Evolutionary conservation across 2,329 filamentous ascomycete species (phyloP).

Genomic region (Penicillium sp.): DNA sequence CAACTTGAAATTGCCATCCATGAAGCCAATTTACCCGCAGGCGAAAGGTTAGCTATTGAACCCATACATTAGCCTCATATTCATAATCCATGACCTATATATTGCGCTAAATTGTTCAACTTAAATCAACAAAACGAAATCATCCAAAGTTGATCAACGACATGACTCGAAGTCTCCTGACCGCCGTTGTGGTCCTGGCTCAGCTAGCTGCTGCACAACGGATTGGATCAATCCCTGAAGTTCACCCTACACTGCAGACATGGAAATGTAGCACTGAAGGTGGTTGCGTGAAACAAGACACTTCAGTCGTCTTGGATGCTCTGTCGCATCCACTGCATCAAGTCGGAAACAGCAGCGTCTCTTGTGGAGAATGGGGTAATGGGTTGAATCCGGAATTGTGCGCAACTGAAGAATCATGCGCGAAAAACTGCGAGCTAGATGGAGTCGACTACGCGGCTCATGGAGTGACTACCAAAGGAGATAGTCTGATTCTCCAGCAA

Average conservation of each 20-base stretch:
- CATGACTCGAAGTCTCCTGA: conserved; percentile 24
- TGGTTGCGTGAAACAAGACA: conserved; percentile 54
- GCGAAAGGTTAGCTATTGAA: background rate
- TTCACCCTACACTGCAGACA: conserved; percentile 56
- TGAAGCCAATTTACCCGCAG: too few species aligned
- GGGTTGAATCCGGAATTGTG: conserved; percentile 54
- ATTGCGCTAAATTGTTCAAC: background rate
- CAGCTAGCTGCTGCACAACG: conserved; percentile 55
- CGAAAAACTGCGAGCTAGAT: conserved; percentile 59
- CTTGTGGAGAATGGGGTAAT: conserved; percentile 55
- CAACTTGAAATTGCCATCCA: conserved; percentile 1
- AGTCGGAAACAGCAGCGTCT: conserved; percentile 45
- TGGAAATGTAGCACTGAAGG: conserved; percentile 54
- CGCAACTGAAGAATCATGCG: conserved; percentile 53
- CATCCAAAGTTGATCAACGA: background rate
- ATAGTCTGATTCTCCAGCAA: conserved; percentile 52
- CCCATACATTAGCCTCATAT: background rate
- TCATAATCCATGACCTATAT: background rate
- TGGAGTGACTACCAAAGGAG: conserved; percentile 55
- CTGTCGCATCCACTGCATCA: conserved; percentile 58
- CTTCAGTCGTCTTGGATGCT: conserved; percentile 57
- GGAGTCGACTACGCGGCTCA: conserved; percentile 58
- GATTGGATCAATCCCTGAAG: conserved; percentile 53
- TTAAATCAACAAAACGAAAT: background rate
- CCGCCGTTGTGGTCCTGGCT: conserved; percentile 39